Evolutionary conservation across 139 green algal species (phyloP).

Genomic region (Closterium sp.): DNA sequence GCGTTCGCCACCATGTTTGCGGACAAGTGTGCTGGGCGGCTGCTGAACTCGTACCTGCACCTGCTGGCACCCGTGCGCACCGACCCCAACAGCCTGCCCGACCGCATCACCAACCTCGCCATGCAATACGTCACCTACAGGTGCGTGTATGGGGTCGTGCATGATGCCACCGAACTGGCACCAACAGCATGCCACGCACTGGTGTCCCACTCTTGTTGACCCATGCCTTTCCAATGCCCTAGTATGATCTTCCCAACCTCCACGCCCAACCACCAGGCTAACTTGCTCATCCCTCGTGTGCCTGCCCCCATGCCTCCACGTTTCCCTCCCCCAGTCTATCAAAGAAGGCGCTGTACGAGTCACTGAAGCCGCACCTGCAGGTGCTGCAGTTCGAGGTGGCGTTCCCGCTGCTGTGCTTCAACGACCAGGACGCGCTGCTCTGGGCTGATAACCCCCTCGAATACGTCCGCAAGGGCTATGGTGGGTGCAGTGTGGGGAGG

Average conservation of each 20-base stretch:
- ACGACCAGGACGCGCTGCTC: slow-evolving; percentile 82
- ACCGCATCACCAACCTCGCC: slow-evolving; percentile 76
- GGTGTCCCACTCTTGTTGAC: too few relatives aligned
- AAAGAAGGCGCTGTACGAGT: slow-evolving; percentile 63
- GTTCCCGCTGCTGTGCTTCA: slow-evolving; percentile 90
- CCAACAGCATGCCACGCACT: background rate
- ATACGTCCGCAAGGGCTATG: slow-evolving; percentile 85
- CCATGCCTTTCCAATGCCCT: too few relatives aligned
- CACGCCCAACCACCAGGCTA: too few relatives aligned
- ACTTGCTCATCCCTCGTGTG: slow-evolving; percentile 63
- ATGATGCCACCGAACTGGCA: background rate
- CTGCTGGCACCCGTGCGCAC: slow-evolving; percentile 62
- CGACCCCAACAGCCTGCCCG: slow-evolving; percentile 63
- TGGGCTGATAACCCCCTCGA: slow-evolving; percentile 95
- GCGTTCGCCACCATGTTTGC: slow-evolving; percentile 70
- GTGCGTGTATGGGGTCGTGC: too few relatives aligned
- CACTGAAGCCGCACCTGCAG: slow-evolving; percentile 74
- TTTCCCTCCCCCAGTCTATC: background rate
- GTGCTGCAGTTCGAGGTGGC: slow-evolving; percentile 71
- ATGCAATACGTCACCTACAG: slow-evolving; percentile 72
- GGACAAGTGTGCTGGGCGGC: slow-evolving; percentile 62
- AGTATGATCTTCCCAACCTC: too few relatives aligned
- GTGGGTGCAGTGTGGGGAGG: slow-evolving; percentile 49
- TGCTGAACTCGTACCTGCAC: slow-evolving; percentile 75
- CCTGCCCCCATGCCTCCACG: background rate